Base-by-base conservation (phyloP, 2,329 filamentous ascomycete species). In the Teratosphaeria gauchensis region DNA sequence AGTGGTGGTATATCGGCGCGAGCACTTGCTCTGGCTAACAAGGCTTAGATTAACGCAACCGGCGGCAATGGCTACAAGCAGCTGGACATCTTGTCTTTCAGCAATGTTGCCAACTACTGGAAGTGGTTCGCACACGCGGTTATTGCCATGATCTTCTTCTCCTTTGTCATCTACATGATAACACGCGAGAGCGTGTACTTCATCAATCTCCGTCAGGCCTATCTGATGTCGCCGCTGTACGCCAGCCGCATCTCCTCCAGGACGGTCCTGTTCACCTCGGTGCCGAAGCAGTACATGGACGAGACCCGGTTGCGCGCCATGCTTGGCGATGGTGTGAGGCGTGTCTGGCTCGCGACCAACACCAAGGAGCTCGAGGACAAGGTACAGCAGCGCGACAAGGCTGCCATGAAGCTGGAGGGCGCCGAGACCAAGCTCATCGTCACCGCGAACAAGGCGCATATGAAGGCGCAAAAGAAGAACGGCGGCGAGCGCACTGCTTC, bases 161-260 rank as follows among this genome's bases (percentile, higher is more conserved):
- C 79, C 53, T 97, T 97, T 71, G 81, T 97, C 64, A 87, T 97
- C 73, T 94, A 89, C 75, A 86, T 90, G 69, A 84, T 97, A 62
- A 88, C 91, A 58, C 84, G 92, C 59, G 92, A 97, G 74, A 86
- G 84, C 70, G 88, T 97, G 66, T 96, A 87, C 80, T 95, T 90
- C 74, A 88, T 96, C 77, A 95, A 95, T 69, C 76, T 97, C 56
- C 88, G 92, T 63, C 92, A 97, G 75, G 92, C 92, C 0, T 96
- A 95, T 75, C 83, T 95, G 48, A 82, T 95, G 58, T 92, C 90
- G 11, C 90, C 91, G 11, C 79, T 89, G 54, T 95, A 95, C 71
- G 83, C 90, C 56, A 87, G 86, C 68, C 88, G 92, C 59, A 85
- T 96, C 53, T 96, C 92, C 1, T 92, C 92, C 2, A 85, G 90